Percentiles rank a stretch among this genome's conserved stretches.
phyloP scores from a whole-genome alignment of 2,329 filamentous ascomycete species.

The Fusarium dlaminii region DNA sequence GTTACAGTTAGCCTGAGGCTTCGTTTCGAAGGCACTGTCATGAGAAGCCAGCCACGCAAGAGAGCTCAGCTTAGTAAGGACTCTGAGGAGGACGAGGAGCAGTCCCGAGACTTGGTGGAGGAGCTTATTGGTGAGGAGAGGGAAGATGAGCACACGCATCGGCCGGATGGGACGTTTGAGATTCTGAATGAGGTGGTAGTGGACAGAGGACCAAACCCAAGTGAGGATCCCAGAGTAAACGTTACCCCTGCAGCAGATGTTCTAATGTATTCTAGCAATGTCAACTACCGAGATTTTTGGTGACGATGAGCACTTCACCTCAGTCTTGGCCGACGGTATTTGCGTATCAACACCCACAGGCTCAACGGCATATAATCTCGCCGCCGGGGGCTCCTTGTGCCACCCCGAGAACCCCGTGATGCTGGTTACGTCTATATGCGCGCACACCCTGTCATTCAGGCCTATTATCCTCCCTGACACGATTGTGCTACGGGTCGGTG shows the following conservation, averaged over 20 bases:
- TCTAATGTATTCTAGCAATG: slow-evolving; percentile 69
- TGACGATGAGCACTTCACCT: slow-evolving; percentile 95
- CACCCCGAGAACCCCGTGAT: slow-evolving; percentile 98
- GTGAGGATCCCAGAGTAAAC: slow-evolving; percentile 59
- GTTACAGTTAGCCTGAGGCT: slow-evolving; percentile 88
- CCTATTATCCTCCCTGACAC: slow-evolving; percentile 98
- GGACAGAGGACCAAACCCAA: slow-evolving; percentile 91
- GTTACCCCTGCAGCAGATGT: neutral
- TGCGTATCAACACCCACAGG: slow-evolving; percentile 95
- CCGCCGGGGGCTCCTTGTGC: slow-evolving; percentile 92
- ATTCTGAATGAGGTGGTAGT: slow-evolving; percentile 98
- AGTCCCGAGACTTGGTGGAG: slow-evolving; percentile 78
- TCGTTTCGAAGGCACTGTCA: slow-evolving; percentile 92
- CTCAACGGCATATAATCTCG: slow-evolving; percentile 94
- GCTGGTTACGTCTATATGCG: slow-evolving; percentile 91
- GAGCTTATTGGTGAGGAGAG: slow-evolving; percentile 88
- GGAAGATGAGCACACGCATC: slow-evolving; percentile 85
- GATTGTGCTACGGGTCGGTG: slow-evolving; percentile 89
- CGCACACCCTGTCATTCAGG: slow-evolving; percentile 92
- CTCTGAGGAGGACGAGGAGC: slow-evolving; percentile 50
- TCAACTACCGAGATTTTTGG: slow-evolving; percentile 91
- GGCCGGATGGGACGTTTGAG: slow-evolving; percentile 83
- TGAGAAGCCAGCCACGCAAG: slow-evolving; percentile 74
- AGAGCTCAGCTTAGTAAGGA: slow-evolving; percentile 36
- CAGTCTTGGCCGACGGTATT: slow-evolving; percentile 89